Evolutionary conservation across 2,329 filamentous ascomycete genomes (phyloP).

Genomic region (Periconia digitata): DNA sequence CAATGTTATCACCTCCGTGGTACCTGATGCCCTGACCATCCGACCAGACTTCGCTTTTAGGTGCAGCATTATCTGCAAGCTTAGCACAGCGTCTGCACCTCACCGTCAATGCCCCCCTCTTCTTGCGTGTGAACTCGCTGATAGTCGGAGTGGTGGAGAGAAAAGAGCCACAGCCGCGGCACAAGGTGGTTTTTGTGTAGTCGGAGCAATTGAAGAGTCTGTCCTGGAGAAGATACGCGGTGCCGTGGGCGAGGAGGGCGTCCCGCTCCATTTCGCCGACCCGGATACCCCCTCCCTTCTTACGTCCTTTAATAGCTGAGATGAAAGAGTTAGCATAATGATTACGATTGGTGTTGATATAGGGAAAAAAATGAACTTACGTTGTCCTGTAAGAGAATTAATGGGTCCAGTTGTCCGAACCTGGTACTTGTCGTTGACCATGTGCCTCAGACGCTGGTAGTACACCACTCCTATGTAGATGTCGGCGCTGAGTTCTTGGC

Average conservation of each 20-base stretch:
- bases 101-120: conserved; percentile 66
- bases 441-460: conserved; percentile 96
- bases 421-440: conserved; percentile 99
- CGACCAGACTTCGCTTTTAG: conserved; percentile 79
- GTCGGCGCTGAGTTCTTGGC: conserved; percentile 88
- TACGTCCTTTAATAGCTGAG: conserved; percentile 96
- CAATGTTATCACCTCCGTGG: conserved; percentile 87
- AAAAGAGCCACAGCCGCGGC: conserved; percentile 86
- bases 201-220: conserved; percentile 96
- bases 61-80: conserved; percentile 47
- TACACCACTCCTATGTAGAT: conserved; percentile 98
- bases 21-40: conserved; percentile 83
- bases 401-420: conserved; percentile 94
- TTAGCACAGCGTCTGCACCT: conserved; percentile 78
- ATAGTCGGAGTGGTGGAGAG: conserved; percentile 82
- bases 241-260: conserved; percentile 90
- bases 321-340: too few relatives aligned
- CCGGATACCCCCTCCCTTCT: conserved; percentile 96
- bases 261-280: conserved; percentile 99
- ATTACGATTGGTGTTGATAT: too few relatives aligned
- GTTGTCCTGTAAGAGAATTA: conserved; percentile 83
- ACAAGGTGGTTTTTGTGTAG: conserved; percentile 87
- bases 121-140: conserved; percentile 57
- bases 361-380: too few relatives aligned
- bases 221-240: conserved; percentile 92